Base-by-base conservation (phyloP, 257 asterid species). In the Euphrasia confusa region DNA sequence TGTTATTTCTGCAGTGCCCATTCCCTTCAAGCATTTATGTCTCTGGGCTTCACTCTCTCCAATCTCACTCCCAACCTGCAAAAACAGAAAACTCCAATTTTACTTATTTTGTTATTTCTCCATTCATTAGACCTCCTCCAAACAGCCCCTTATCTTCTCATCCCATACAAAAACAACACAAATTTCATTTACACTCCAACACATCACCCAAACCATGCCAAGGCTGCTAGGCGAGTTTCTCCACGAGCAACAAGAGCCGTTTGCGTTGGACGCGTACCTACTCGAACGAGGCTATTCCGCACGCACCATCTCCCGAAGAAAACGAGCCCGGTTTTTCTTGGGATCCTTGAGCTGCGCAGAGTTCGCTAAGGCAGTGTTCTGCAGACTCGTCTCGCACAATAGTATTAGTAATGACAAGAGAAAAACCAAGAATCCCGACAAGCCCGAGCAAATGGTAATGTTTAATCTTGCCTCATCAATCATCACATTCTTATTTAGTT, bases 191-290 rank as follows among this genome's bases (percentile, higher is more conserved):
- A 68, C 56, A 50, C 27, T 2, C 7, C 10, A 17, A 5, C 39
- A 33, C 39, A 35, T 35, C 40, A 35, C 6, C 24, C 8, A 14
- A 50, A 56, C 5, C 61, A 76, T 73, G 84, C 71, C 80, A 4
- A 78, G 74, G 61, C 58, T 73, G 57, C 82, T 84, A 3, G 78
- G 67, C 56, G 80, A 86, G 4, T 78, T 82, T 65, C 97, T 89
- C 54, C 79, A 73, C 18, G 94, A 89, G 74, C 74, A 84, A 11
- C 97, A 86, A 78, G 89, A 84, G 55, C 95, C 97, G 33, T 89
- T 89, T 68, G 67, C 79, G 33, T 69, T 89, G 45, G 86, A 86
- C 54, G 54, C 26, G 13, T 82, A 74, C 70, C 91, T 82, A 70
- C 74, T 77, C 48, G 95, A 89, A 56, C 61, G 78, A 74, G 80